Evolutionary conservation across 2,329 filamentous ascomycete species (phyloP).

Genomic region (Passalora sequoiae): DNA sequence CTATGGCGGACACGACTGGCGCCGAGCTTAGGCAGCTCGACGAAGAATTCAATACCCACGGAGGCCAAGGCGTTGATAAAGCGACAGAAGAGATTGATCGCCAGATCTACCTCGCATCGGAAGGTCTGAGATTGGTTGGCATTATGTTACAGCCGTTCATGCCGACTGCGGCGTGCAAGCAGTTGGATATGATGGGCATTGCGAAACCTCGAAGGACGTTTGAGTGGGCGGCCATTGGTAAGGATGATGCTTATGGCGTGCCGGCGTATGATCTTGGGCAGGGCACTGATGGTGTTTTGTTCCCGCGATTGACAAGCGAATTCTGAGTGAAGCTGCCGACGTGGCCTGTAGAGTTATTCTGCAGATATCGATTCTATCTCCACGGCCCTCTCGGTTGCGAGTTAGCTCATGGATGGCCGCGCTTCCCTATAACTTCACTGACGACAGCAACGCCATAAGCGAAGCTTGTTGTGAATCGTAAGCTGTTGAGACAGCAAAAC

Average conservation of each 20-base stretch:
- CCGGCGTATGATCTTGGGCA: slow-evolving; percentile 38
- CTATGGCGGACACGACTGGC: slow-evolving; percentile 28
- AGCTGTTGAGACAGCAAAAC: no score
- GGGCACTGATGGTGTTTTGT: slow-evolving; percentile 46
- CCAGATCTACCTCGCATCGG: slow-evolving; percentile 65
- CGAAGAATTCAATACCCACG: slow-evolving; percentile 17
- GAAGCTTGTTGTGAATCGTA: no score
- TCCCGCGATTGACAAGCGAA: slow-evolving; percentile 42
- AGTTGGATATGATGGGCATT: slow-evolving; percentile 78
- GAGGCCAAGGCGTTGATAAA: slow-evolving; percentile 24
- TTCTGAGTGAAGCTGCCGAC: no score
- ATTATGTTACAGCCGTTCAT: slow-evolving; percentile 91
- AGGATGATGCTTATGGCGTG: slow-evolving; percentile 66
- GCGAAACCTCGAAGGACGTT: slow-evolving; percentile 56
- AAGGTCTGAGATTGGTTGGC: slow-evolving; percentile 70
- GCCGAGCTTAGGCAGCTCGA: slow-evolving; percentile 22
- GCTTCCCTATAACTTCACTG: no score
- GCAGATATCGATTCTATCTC: no score
- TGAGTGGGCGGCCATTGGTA: slow-evolving; percentile 56
- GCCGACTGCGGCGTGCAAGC: slow-evolving; percentile 64
- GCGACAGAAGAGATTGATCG: slow-evolving; percentile 46
- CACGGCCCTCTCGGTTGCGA: no score
- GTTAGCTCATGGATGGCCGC: no score
- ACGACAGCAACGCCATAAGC: no score
- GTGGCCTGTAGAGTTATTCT: no score